Conservation (phyloP, 1,284 basidiomycete genomes). For the Caloboletus firmus region DNA sequence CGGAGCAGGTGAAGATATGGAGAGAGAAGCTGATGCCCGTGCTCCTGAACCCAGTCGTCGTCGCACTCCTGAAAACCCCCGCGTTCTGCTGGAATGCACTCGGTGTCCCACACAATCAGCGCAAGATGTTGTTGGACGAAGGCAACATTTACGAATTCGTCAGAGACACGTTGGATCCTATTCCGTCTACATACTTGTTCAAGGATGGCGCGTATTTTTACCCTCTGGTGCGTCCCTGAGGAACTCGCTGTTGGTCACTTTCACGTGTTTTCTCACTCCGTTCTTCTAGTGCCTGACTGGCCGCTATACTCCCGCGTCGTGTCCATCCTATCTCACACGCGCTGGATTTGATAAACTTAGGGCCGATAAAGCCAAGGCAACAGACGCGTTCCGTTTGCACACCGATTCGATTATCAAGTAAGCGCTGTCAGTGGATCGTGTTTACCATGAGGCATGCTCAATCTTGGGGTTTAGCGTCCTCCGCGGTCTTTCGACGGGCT, state of each 20-base stretch:
- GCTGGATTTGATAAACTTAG: conserved; percentile 63
- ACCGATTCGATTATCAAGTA: conserved; percentile 79
- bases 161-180: conserved; percentile 64
- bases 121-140: conserved; percentile 66
- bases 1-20: conserved; percentile 72
- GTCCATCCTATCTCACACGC: conserved; percentile 72
- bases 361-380: conserved; percentile 46
- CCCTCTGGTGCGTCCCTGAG: conserved; percentile 46
- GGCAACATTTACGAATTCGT: conserved; percentile 61
- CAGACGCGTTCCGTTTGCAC: conserved; percentile 73
- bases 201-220: conserved; percentile 71
- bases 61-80: conserved; percentile 61
- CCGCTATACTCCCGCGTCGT: conserved; percentile 65
- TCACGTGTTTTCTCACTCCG: conserved; percentile 5
- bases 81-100: conserved; percentile 83
- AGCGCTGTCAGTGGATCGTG: conserved; percentile 25
- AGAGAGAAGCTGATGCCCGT: conserved; percentile 58
- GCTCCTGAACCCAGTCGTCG: conserved; percentile 65
- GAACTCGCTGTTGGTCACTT: background rate
- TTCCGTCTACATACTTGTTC: conserved; percentile 51
- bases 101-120: conserved; percentile 78
- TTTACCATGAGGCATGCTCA: background rate
- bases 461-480: conserved; percentile 47
- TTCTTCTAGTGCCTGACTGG: conserved; percentile 54
- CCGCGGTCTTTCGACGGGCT: conserved; percentile 51